Evolutionary conservation across 176 grass and related monocot genomes (phyloP), one percentile per base, ranked within the genome.

Genomic region (Eremochloa ophiuroides): DNA sequence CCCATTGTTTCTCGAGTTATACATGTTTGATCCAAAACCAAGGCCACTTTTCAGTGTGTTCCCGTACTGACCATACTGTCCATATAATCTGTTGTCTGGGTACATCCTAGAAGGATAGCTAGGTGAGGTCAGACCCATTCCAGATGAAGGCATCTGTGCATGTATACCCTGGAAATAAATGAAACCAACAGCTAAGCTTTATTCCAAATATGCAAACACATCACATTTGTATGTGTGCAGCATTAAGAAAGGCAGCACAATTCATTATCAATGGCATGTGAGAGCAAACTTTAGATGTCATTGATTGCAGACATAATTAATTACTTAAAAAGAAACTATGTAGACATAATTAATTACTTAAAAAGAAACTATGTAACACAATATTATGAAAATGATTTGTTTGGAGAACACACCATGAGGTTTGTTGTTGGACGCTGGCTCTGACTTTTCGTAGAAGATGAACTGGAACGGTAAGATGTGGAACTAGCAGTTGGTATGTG

Each of bases 11-110:
- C 91, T 89, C 1, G 88, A 91, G 78, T 91, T 90, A 60, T 91
- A 97, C 20, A 87, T 75, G 80, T 97, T 97, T 77, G 91, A 93
- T 76, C 81, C 90, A 56, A 84, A 98, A 59, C 85, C 89, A 86
- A 98, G 77, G 22, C 83, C 90, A 62, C 81, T 37, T 87, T 90
- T 91, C 44, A 87, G 26, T 5, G 90, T 66, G 72, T 82, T 92
- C 60, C 84, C 82, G 4, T 92, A 90, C 35, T 87, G 93, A 80
- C 82, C 67, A 73, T 91, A 91, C 48, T 82, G 88, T 42, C 79
- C 78, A 91, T 81, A 91, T n/a, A 93, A 72, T 73, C 87, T 82
- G 75, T 65, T 93, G 82, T 89, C 83, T 5, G 83, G 92, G 66
- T 94, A 94, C 84, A 98, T 87, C 38, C 92, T 90, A 73, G 87